Conservation (phyloP, 2,329 filamentous ascomycete genomes). For the Tolypocladium inflatum region DNA sequence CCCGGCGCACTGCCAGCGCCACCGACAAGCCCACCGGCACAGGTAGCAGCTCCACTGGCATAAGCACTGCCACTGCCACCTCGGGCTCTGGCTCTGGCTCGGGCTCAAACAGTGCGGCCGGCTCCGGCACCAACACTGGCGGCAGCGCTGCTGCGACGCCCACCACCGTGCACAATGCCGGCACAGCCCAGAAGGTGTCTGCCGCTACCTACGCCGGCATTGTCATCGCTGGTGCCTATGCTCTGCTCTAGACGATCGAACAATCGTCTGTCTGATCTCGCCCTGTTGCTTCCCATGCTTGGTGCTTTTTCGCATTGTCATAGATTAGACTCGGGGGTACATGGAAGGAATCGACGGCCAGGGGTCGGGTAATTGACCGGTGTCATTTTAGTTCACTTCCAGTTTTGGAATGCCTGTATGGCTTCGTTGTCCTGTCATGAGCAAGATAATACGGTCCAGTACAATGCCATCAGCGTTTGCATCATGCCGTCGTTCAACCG, state of each 20-base stretch:
- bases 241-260: background rate
- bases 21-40: conserved; percentile 1
- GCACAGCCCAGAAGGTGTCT: background rate
- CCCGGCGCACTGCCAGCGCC: background rate
- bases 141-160: background rate
- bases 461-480: background rate
- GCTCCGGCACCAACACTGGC: conserved; percentile 2
- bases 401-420: background rate
- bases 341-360: background rate
- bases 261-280: background rate
- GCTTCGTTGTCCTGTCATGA: background rate
- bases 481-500: background rate
- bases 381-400: background rate
- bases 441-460: background rate
- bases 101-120: background rate
- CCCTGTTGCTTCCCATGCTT: background rate
- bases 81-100: conserved; percentile 2
- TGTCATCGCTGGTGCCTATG: background rate
- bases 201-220: background rate
- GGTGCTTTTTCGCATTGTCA: background rate
- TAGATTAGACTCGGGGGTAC: background rate
- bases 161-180: background rate
- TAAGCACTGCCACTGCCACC: conserved; percentile 2
- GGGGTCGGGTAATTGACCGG: background rate
- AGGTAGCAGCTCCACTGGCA: conserved; percentile 1